phyloP scores from a whole-genome alignment of 2,329 filamentous ascomycete species.

The Fusarium protoensiforme region DNA sequence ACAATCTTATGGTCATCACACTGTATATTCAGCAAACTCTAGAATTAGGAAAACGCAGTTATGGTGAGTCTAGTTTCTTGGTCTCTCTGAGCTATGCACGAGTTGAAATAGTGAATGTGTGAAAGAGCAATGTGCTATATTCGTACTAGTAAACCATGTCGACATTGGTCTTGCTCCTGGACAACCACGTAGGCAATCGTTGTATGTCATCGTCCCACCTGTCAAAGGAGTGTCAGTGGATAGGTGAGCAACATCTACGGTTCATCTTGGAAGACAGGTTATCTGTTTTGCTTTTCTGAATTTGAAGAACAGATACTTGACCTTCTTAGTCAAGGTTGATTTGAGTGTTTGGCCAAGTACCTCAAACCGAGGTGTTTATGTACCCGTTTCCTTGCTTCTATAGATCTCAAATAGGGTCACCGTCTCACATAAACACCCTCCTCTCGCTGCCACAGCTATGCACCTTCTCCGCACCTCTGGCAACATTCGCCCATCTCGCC shows the following conservation, averaged over 20 bases:
- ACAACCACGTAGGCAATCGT: background rate
- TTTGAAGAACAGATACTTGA: background rate
- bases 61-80: background rate
- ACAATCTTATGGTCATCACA: background rate
- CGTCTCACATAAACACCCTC: background rate
- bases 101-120: background rate
- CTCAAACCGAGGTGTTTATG: background rate
- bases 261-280: background rate
- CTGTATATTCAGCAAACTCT: background rate
- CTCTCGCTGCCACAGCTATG: conserved; percentile 18
- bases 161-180: background rate
- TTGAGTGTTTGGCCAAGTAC: background rate
- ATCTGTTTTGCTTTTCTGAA: background rate
- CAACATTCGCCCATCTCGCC: conserved; percentile 13
- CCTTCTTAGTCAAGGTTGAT: background rate
- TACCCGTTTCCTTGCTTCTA: background rate
- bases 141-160: background rate
- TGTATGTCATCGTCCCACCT: background rate
- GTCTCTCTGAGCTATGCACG: background rate
- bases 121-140: no score
- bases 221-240: background rate
- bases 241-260: background rate
- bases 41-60: background rate
- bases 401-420: background rate
- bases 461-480: conserved; percentile 17